phyloP scores from a whole-genome alignment of 202 grass and related monocot genomes.

The Brachypodium distachyon region DNA sequence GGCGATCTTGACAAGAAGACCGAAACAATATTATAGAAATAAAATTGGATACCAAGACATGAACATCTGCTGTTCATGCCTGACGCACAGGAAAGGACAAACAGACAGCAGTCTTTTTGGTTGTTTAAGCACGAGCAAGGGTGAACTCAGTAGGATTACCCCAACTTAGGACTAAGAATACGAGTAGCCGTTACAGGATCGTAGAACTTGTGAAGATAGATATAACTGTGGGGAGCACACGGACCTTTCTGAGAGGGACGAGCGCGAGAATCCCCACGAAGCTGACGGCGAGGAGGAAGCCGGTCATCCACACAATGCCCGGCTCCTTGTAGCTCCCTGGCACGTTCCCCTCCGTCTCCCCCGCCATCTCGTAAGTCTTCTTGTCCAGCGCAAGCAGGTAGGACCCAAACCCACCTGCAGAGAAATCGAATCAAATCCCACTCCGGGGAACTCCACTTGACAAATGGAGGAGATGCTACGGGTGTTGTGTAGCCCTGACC shows the following conservation, averaged over 20 bases:
- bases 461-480: neutral
- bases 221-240: neutral
- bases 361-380: slow-evolving; percentile 83
- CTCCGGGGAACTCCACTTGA: neutral
- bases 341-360: slow-evolving; percentile 69
- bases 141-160: too few relatives aligned
- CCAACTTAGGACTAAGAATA: too few relatives aligned
- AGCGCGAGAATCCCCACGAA: slow-evolving; percentile 74
- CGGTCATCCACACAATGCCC: slow-evolving; percentile 91
- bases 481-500: slow-evolving; percentile 23
- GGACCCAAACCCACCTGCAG: slow-evolving; percentile 79
- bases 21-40: neutral
- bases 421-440: neutral
- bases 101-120: neutral
- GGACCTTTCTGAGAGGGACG: slow-evolving; percentile 79
- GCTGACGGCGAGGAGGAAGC: slow-evolving; percentile 76
- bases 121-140: neutral
- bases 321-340: slow-evolving; percentile 97
- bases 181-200: neutral
- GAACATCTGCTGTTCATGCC: neutral
- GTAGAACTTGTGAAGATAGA: neutral
- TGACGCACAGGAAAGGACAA: neutral
- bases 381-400: slow-evolving; percentile 80
- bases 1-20: neutral
- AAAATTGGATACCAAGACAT: neutral